Percentiles rank a stretch among this genome's conserved stretches.
These are phyloP conservation scores for Monosporascus sp. DNA, from an alignment of 2,329 filamentous ascomycete genomes.

Conservation along the genomic window DNA sequence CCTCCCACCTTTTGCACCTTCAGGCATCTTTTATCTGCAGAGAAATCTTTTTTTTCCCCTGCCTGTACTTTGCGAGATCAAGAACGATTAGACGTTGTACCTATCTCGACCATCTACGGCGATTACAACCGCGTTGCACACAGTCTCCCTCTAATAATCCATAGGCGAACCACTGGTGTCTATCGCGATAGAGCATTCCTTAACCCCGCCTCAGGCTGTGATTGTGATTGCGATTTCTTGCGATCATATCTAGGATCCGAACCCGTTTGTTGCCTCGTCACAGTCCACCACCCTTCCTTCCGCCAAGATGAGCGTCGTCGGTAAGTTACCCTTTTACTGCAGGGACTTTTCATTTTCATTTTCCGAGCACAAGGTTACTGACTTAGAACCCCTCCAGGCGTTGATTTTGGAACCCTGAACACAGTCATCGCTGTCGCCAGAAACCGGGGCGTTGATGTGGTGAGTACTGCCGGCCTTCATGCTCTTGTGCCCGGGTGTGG, in stretches of 20 bases:
- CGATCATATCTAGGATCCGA: background rate
- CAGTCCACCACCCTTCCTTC: slow-evolving; percentile 20
- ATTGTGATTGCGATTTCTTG: background rate
- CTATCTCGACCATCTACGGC: background rate
- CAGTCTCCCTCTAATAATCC: background rate
- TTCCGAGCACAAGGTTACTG: background rate
- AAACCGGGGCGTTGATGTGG: slow-evolving; percentile 98
- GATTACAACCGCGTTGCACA: background rate
- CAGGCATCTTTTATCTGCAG: background rate
- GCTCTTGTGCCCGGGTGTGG: slow-evolving; percentile 1
- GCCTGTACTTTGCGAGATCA: background rate
- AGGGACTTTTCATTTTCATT: background rate
- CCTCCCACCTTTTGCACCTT: background rate
- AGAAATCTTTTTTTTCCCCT: background rate
- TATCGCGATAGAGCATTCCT: background rate
- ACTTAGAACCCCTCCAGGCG: slow-evolving; percentile 44
- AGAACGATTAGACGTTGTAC: background rate
- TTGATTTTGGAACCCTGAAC: slow-evolving; percentile 95
- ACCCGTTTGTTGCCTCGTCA: slow-evolving; percentile 12
- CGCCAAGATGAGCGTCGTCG: slow-evolving; percentile 51
- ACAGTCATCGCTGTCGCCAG: slow-evolving; percentile 96
- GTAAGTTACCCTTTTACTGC: slow-evolving; percentile 28
- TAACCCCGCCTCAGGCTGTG: background rate
- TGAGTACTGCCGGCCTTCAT: slow-evolving; percentile 50
- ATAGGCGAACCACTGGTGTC: background rate